Evolutionary conservation across 495 filamentous ascomycete species (phyloP).

Genomic region (Letharia columbiana): DNA sequence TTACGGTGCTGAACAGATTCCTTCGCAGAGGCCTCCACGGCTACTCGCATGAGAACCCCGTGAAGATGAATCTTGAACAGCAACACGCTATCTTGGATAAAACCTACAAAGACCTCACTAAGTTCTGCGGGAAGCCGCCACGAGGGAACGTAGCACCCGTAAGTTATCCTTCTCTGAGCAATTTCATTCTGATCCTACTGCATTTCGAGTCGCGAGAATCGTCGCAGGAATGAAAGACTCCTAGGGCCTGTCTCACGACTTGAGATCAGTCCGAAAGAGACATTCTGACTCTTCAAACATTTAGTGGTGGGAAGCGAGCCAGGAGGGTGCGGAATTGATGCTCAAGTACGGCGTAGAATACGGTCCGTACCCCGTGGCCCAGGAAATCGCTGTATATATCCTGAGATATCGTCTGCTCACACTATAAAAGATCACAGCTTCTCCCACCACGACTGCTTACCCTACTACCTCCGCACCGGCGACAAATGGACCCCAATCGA

Average conservation of each 20-base stretch:
- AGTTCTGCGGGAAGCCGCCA: constrained; percentile 69
- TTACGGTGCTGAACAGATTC: constrained; percentile 1
- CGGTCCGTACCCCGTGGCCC: constrained; percentile 12
- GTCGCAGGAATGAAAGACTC: no score
- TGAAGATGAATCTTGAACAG: constrained; percentile 63
- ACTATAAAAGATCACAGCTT: constrained; percentile 42
- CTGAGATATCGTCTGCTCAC: background rate
- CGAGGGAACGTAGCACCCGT: constrained; percentile 51
- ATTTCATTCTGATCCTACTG: background rate
- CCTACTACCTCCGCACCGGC: constrained; percentile 55
- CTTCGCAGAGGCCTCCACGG: constrained; percentile 50
- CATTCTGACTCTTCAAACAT: background rate
- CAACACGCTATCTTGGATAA: constrained; percentile 69
- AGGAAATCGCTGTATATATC: background rate
- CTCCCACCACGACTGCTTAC: constrained; percentile 58
- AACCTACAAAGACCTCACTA: constrained; percentile 60
- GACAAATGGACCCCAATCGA: constrained; percentile 57
- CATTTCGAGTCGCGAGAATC: no score
- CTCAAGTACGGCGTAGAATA: constrained; percentile 64
- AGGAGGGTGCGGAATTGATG: constrained; percentile 58
- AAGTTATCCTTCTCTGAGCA: background rate
- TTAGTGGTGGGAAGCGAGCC: constrained; percentile 54
- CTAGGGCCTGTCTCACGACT: no score
- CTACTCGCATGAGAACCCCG: constrained; percentile 69
- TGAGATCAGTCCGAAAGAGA: constrained; percentile 11